Conservation (phyloP, 306 rosid species). For the Cercis canadensis region DNA sequence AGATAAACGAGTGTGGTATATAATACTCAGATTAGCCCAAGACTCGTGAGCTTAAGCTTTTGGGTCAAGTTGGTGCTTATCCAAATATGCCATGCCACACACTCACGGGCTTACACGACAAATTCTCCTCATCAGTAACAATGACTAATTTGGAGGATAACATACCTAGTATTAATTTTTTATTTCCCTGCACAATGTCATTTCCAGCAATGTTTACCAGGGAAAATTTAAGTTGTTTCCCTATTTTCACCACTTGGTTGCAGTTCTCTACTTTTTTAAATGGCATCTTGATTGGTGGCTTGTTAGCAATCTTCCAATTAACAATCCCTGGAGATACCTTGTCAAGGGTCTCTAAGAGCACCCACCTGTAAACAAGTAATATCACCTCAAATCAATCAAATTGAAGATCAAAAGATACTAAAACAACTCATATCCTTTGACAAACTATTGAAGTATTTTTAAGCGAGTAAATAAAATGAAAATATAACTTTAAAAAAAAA, state of each 20-base stretch:
- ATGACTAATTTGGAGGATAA: slow-evolving; percentile 2
- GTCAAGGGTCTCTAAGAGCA: slow-evolving; percentile 86
- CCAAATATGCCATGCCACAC: too few species aligned
- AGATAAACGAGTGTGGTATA: too few species aligned
- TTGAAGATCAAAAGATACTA: not conserved
- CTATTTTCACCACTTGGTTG: slow-evolving; percentile 91
- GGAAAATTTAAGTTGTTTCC: slow-evolving; percentile 91
- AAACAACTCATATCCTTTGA: too few species aligned
- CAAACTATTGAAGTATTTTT: slow-evolving; percentile 42
- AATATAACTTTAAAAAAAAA: too few species aligned
- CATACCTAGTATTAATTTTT: slow-evolving; percentile 88
- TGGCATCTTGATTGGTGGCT: slow-evolving; percentile 98
- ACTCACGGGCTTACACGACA: too few species aligned
- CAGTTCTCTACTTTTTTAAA: slow-evolving; percentile 98
- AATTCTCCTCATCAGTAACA: too few species aligned
- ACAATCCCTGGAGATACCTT: slow-evolving; percentile 93
- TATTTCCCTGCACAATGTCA: slow-evolving; percentile 95
- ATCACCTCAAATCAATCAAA: slow-evolving; percentile 25
- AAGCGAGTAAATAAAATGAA: slow-evolving; percentile 51
- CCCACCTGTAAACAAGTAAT: slow-evolving; percentile 68
- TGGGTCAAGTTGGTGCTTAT: too few species aligned
- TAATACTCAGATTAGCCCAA: too few species aligned
- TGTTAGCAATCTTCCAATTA: slow-evolving; percentile 92
- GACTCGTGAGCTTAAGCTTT: too few species aligned
- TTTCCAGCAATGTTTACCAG: slow-evolving; percentile 95